Evolutionary conservation across 805 yeast genomes (phyloP), one percentile per base, ranked within the genome.

Genomic region (Saccharomycopsis schoenii): DNA sequence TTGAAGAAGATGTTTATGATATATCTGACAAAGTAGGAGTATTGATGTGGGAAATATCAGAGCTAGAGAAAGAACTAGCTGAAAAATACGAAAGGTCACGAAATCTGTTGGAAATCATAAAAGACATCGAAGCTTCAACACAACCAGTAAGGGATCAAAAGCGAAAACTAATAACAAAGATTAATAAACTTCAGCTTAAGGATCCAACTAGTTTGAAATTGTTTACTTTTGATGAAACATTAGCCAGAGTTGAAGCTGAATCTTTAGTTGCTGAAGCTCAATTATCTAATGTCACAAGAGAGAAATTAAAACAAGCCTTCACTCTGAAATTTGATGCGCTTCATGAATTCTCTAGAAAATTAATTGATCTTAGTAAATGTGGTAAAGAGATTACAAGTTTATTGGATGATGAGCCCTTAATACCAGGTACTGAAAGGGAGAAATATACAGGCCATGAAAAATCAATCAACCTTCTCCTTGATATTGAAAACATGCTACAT

Each of bases 191-290:
- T 77, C 94, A 94, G 80, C 94, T 94, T 83, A 93, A 93, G 83
- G 98, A 93, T 76, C 98, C 99, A 66, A 90, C 88, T 78, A 90
- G 97, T 60, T 96, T 97, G 74, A 93, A 93, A 82, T 88, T 93
- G 67, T 85, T 89, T 67, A 93, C 92, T 60, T 84, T 93, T 75
- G 99, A 93, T 82, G 98, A 94, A 80, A 98, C 94, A 79, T 83
- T 94, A 74, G 98, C 94, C 68, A 86, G 99, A 77, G 97, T 98
- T 58, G 99, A 93, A 81, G 98, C 98, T 67, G 98, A 94, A 80
- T 90, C 97, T 58, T 84, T 93, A 69, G 99, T 93, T 70, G 99
- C 99, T 63, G 99, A 93, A 81, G 98, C 98, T 63, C 99, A 93
- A 81, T 84, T 93, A 73, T 89, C 97, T 66, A 93, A 93, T 80